Base-by-base conservation (phyloP, 805 yeast genomes). In the Suhomyces kilbournensis region DNA sequence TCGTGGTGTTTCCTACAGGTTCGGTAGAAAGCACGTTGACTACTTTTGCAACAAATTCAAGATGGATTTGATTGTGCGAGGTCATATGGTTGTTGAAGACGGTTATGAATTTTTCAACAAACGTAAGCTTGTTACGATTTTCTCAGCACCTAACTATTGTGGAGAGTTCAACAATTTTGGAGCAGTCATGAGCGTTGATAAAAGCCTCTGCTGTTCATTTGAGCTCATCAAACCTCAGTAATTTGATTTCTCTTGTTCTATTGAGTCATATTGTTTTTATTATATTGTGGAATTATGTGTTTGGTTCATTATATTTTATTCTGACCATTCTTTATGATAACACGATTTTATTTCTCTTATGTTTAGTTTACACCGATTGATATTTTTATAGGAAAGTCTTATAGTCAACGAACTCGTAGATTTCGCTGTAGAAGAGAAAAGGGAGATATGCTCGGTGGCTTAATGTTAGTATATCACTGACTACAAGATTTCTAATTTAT, bases 61-160 rank as follows among this genome's bases (percentile, higher is more conserved):
- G 50, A 84, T 88, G 70, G 96, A 88, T 69, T 71, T 88, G 64
- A 82, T 88, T 56, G 89, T 87, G 45, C 74, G 96, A 61, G 96
- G 93, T 7, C 96, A 88, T 65, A 88, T 88, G 96, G 94, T 88
- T 44, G 96, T 88, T 38, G 93, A 88, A 66, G 93, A 88, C 64
- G 96, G 96, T 2, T 88, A 88, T 64, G 94, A 88, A 65, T 88
- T 88, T 65, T 88, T 86, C 66, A 85, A 84, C 54, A 84, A 82
- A 62, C 74, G 90, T 60, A 84, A 83, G 64, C 72, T 88, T 52
- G 94, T 88, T 1, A 88, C 96, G 0, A 84, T 88, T 1, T 88
- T 88, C 61, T 81, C 85, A 55, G 96, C 94, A 3, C 96, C 96
- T 3, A 88, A 88, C 64, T 88, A 88, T 62, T 86, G 92, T 71